Percentiles rank a stretch among this genome's conserved stretches.
Evolutionary conservation across 768 basidiomycete species (phyloP).

Genomic region (Termitomyces sp.): DNA sequence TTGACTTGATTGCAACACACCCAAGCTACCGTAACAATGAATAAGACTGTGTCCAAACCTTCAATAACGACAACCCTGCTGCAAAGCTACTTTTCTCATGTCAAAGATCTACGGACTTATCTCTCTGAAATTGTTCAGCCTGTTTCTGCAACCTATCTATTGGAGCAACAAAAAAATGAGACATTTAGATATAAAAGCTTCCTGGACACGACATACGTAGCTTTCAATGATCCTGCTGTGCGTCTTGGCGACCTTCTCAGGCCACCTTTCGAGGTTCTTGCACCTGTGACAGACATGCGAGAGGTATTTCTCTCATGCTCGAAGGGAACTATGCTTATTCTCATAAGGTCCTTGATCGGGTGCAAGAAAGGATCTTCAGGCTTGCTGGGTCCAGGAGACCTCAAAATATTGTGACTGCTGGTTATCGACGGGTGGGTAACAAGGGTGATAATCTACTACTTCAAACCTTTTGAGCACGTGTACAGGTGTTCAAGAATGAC

Average conservation of each 20-base stretch:
- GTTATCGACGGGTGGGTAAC: conserved; percentile 57
- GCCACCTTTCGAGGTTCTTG: conserved; percentile 22
- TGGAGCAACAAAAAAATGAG: conserved; percentile 20
- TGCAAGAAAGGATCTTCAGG: conserved; percentile 50
- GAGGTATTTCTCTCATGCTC: conserved; percentile 31
- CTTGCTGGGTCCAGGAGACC: conserved; percentile 23
- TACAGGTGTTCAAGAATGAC: conserved; percentile 27
- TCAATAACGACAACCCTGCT: conserved; percentile 27
- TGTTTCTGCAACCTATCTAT: neutral
- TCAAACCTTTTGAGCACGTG: neutral
- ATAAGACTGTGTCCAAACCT: neutral
- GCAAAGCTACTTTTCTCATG: conserved; percentile 36
- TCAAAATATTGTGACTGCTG: conserved; percentile 59
- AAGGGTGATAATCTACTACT: neutral
- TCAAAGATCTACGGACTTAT: conserved; percentile 34
- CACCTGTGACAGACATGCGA: conserved; percentile 46
- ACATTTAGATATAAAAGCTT: conserved; percentile 27
- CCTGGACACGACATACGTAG: conserved; percentile 44
- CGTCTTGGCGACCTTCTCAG: conserved; percentile 3
- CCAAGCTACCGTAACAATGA: neutral
- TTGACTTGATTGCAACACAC: neutral
- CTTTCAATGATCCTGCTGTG: conserved; percentile 19
- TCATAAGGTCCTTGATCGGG: conserved; percentile 54
- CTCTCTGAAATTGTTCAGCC: conserved; percentile 30
- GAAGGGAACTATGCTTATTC: neutral